Percentiles rank a stretch among this genome's conserved stretches.
phyloP scores from a whole-genome alignment of 768 basidiomycete species.

The Russula lepida region DNA sequence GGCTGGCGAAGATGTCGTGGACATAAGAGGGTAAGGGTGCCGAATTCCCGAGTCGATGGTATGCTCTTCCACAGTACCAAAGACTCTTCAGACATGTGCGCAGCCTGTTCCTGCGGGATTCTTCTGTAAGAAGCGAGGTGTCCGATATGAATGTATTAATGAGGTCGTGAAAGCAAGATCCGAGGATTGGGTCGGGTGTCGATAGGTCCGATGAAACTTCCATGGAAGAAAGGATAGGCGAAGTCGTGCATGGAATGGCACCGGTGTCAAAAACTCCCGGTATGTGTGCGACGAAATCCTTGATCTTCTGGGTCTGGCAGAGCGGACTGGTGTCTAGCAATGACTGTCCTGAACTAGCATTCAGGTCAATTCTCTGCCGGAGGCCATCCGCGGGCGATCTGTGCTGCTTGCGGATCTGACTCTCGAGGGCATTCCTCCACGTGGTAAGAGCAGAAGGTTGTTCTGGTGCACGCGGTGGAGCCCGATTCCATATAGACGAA shows the following conservation, averaged over 20 bases:
- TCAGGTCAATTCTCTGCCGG: neutral
- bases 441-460: neutral
- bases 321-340: neutral
- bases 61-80: neutral
- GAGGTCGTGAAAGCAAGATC: neutral
- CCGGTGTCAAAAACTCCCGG: neutral
- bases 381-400: neutral
- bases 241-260: neutral
- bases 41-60: neutral
- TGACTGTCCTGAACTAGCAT: neutral
- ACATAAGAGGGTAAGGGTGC: neutral
- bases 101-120: neutral
- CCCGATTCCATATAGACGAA: neutral
- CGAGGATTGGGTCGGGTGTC: neutral
- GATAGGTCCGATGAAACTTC: neutral
- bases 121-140: neutral
- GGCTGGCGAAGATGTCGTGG: neutral
- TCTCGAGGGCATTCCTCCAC: neutral
- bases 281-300: neutral
- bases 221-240: constrained; percentile 1
- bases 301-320: neutral
- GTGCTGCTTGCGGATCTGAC: neutral
- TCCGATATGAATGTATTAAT: neutral
- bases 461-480: neutral
- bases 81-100: neutral